Evolutionary conservation across 2,329 filamentous ascomycete species (phyloP), one percentile per base, ranked within the genome.

Genomic region (Thelonectria olida): DNA sequence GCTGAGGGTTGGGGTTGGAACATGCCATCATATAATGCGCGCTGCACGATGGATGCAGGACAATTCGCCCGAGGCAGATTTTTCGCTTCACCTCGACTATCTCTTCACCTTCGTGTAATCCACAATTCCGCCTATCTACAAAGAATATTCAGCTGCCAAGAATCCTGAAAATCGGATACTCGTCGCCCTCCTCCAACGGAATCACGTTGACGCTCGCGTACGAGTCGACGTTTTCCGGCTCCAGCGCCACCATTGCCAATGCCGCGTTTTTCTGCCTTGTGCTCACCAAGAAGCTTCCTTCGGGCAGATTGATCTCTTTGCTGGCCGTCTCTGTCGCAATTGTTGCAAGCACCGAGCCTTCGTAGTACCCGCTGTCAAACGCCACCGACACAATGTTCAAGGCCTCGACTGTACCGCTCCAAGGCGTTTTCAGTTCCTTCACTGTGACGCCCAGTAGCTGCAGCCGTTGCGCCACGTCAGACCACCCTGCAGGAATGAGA

Each of bases 171-270:
- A 76, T 58, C 5, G 66, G 74, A 52, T 75, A 76, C 53, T 76
- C 73, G 28, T 76, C 73, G 0, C 71, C 72, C 1, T 48, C 67
- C 5, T 58, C 58, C 2, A 74, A 56, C 2, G 74, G 73, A 1
- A 76, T 59, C 10, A 76, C 69, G 49, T 74, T 75, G 17, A 68
- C 71, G 4, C 71, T 72, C 1, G 68, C 74, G 28, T 74, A 76
- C 1, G 74, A 76, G 54, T 76, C 74, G 9, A 73, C 71, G 3
- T 71, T 72, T 65, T 76, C 74, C 0, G 74, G 74, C 66, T 76
- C 74, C 12, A 76, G 54, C 1, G 69, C 72, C 9, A 69, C 62
- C 9, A 76, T 66, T 0, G 74, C 73, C 1, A 74, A 52, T 0
- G 60, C 74, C 0, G 74, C 73, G 13, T 75, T 76, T 63, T 72